These are phyloP conservation scores for Tricholoma hemisulphureum DNA, from an alignment of 768 basidiomycete genomes.

Conservation along the genomic window DNA sequence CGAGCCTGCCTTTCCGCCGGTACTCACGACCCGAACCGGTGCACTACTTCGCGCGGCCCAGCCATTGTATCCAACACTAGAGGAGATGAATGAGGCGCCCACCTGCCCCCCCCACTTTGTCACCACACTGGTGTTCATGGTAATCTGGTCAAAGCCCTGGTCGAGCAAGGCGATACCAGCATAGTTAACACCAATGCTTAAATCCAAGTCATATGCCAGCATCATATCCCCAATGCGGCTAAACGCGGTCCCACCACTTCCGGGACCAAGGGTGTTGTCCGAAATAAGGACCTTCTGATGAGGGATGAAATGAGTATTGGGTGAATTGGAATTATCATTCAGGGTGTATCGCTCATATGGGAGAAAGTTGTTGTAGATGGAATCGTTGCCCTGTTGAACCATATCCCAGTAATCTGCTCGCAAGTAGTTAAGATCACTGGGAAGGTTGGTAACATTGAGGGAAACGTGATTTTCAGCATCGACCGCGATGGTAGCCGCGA, in stretches of 20 bases:
- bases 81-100: conserved; percentile 16
- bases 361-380: background rate
- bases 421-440: conserved; percentile 14
- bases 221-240: background rate
- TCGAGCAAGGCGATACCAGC: background rate
- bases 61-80: conserved; percentile 17
- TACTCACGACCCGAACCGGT: conserved; percentile 14
- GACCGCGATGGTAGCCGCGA: conserved; percentile 11
- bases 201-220: background rate
- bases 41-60: conserved; percentile 13
- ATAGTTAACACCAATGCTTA: background rate
- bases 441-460: conserved; percentile 11
- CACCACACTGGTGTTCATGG: background rate
- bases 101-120: conserved; percentile 15
- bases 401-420: conserved; percentile 12
- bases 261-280: background rate
- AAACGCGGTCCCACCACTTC: conserved; percentile 6
- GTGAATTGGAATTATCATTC: background rate
- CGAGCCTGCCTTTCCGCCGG: conserved; percentile 12
- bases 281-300: background rate
- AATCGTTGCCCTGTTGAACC: background rate
- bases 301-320: conserved; percentile 11
- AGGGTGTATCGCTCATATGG: conserved; percentile 15
- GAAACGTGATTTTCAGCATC: conserved; percentile 2
- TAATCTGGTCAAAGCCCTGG: conserved; percentile 1